Evolutionary conservation across 148 eudicot genomes (phyloP), one percentile per base, ranked within the genome.

Genomic region (Fallopia convolvulus): DNA sequence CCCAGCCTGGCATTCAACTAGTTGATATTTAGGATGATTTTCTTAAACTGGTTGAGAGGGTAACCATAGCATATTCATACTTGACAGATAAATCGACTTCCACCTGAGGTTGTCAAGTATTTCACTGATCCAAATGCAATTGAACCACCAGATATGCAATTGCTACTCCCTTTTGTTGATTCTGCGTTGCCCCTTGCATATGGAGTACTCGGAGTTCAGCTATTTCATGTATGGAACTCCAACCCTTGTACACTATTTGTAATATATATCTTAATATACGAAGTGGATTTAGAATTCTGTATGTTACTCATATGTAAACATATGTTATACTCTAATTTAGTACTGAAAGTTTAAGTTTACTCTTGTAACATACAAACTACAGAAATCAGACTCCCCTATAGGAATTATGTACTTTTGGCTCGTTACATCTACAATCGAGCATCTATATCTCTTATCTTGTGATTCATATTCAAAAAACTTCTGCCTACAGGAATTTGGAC

Each of bases 131-230:
- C 99, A 70, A 80, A 96, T 87, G 98, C 97, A 39, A 80, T 89
- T 71, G 98, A 93, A 75, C 93, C 99, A 75, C 99, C 99, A 75
- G 99, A 96, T 81, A 89, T 96, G 98, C 92, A 90, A 84, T 90
- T 91, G 77, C 79, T 96, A 56, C 74, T 76, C 52, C 99, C 99
- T 79, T 96, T 96, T 79, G 98, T 96, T 81, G 99, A 96, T n/a
- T 82, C 99, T 74, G 98, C 99, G 81, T 68, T 96, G 80, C 99
- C 99, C 60, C 78, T 96, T 47, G 97, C 99, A 61, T 96, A 93
- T 83, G 99, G 98, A 50, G 99, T 96, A 48, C 82, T 96, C 79
- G 97, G 98, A 53, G 91, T 93, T 84, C 99, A 96, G 81, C 79
- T 96, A 63, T 91, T 96, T 79, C 99, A 96, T 83, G 99, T 96